phyloP scores from a whole-genome alignment of 2,329 filamentous ascomycete species.

The Penicillium expansum region DNA sequence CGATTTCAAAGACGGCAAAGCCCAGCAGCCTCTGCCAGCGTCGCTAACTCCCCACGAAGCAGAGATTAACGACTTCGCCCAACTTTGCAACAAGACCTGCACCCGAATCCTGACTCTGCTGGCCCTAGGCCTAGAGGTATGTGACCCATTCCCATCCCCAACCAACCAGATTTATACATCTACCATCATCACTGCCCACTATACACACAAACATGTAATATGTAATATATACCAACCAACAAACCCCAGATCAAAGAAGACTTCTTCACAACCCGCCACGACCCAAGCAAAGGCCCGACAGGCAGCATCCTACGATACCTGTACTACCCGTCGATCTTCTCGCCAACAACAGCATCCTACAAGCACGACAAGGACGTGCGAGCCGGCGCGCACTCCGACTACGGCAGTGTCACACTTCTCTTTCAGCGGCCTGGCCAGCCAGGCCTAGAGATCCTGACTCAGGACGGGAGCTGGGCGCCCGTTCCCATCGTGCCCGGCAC shows the following conservation, averaged over 20 bases:
- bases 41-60: conserved; percentile 59
- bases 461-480: conserved; percentile 57
- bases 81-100: conserved; percentile 70
- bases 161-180: background rate
- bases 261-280: conserved; percentile 64
- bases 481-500: conserved; percentile 62
- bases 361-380: conserved; percentile 64
- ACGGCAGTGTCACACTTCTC: conserved; percentile 66
- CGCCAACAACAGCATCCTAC: conserved; percentile 42
- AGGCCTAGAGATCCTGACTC: conserved; percentile 76
- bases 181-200: too few species aligned
- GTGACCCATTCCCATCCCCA: too few species aligned
- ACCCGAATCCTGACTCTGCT: conserved; percentile 72
- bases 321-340: conserved; percentile 63
- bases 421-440: conserved; percentile 84
- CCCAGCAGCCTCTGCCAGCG: conserved; percentile 73
- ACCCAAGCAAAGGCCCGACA: conserved; percentile 49
- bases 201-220: background rate
- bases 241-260: conserved; percentile 42
- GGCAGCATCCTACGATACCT: conserved; percentile 68
- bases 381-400: conserved; percentile 90
- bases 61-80: conserved; percentile 65
- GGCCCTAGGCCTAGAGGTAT: conserved; percentile 69
- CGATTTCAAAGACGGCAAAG: conserved; percentile 65
- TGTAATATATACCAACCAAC: background rate